Percentiles rank a stretch among this genome's conserved stretches.
Evolutionary conservation across 306 rosid species (phyloP).

Genomic region (Corylus avellana): DNA sequence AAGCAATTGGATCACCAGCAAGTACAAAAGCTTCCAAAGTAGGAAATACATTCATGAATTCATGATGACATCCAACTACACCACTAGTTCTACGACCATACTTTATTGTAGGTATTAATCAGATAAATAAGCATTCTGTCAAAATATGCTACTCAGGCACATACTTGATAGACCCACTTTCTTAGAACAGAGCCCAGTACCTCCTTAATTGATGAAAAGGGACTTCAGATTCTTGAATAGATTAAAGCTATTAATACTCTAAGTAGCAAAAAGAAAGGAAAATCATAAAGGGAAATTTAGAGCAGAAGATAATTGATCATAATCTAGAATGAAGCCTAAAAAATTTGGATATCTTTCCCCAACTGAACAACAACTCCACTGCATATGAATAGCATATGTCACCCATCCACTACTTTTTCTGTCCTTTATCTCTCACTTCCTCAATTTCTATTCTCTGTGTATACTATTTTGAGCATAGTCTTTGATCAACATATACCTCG

Average conservation of each 20-base stretch:
- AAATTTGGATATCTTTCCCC: neutral
- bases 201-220: neutral
- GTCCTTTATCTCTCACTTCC: neutral
- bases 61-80: neutral
- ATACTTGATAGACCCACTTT: neutral
- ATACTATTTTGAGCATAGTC: neutral
- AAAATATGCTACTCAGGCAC: neutral
- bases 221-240: neutral
- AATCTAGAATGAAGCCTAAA: neutral
- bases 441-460: neutral
- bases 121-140: neutral
- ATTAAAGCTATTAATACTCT: neutral
- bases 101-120: neutral
- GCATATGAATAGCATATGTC: neutral
- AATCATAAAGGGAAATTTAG: neutral
- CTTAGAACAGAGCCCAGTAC: neutral
- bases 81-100: neutral
- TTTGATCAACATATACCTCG: conserved; percentile 59
- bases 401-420: neutral
- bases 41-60: neutral
- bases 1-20: neutral
- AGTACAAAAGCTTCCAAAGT: neutral
- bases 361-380: neutral
- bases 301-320: neutral
- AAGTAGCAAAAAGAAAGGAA: neutral